A percentile compares a stretch with the other conserved stretches of the same genome.
Conservation (phyloP, 2,329 filamentous ascomycete species). For the Dactylellina parvicollis region DNA sequence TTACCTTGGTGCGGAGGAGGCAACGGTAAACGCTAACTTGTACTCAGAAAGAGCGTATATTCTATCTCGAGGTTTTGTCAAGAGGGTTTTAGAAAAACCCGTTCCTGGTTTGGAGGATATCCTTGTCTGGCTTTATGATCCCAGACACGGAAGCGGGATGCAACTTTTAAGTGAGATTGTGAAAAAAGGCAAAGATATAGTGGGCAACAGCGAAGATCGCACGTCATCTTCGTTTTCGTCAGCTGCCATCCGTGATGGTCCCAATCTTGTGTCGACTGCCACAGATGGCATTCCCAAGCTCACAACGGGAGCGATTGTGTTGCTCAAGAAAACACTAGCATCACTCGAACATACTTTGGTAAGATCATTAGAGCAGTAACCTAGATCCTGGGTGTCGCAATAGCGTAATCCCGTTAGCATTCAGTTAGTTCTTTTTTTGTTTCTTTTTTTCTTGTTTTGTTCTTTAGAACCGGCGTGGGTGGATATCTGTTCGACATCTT, state of each 20-base stretch:
- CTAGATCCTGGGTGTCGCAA: no score
- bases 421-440: background rate
- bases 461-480: constrained; percentile 13
- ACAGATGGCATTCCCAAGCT: constrained; percentile 64
- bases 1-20: constrained; percentile 64
- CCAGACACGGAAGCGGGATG: constrained; percentile 58
- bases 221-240: constrained; percentile 38
- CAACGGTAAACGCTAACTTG: constrained; percentile 63
- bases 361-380: background rate
- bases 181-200: constrained; percentile 62
- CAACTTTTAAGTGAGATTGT: constrained; percentile 64
- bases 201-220: constrained; percentile 61
- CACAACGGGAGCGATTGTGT: constrained; percentile 64
- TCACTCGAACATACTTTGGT: constrained; percentile 37
- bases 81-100: constrained; percentile 63
- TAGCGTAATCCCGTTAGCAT: background rate
- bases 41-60: constrained; percentile 69
- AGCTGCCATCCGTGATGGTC: constrained; percentile 34
- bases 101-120: constrained; percentile 66
- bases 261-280: constrained; percentile 56
- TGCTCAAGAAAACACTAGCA: constrained; percentile 59
- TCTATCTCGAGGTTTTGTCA: constrained; percentile 66
- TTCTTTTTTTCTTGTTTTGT: constrained; percentile 8
- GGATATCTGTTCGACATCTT: constrained; percentile 35
- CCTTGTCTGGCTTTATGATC: constrained; percentile 67